These are phyloP conservation scores for Amylostereum areolatum DNA, from an alignment of 1,284 basidiomycete species.

Conservation along the genomic window DNA sequence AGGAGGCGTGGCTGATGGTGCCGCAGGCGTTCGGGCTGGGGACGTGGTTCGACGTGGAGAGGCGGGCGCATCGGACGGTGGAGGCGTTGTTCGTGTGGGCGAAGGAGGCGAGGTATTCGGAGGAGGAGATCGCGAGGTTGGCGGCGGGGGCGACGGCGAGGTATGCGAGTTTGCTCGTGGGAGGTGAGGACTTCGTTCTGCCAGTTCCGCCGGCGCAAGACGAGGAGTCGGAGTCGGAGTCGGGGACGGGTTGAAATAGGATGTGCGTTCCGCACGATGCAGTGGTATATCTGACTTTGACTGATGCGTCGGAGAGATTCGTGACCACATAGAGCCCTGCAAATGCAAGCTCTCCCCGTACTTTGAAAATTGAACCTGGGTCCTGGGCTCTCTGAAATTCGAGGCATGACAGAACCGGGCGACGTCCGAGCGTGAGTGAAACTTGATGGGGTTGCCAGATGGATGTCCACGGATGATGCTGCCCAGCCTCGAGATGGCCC, in stretches of 20 bases:
- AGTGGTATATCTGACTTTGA: too few species aligned
- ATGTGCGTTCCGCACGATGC: too few species aligned
- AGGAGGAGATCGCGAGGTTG: not conserved
- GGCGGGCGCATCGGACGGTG: not conserved
- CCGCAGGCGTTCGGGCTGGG: slow-evolving; percentile 3
- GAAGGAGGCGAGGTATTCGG: not conserved
- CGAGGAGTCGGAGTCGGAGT: too few species aligned
- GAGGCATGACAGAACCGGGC: not conserved
- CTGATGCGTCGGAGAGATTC: too few species aligned
- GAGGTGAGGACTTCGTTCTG: not conserved
- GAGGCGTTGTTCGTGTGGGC: not conserved
- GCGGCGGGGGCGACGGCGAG: not conserved
- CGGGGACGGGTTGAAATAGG: too few species aligned
- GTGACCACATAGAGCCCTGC: not conserved
- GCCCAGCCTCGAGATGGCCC: too few species aligned
- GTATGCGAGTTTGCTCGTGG: too few species aligned
- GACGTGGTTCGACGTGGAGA: slow-evolving; percentile 5
- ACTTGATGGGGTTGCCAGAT: not conserved
- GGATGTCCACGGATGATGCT: too few species aligned
- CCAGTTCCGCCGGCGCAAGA: not conserved
- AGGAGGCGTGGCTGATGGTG: slow-evolving; percentile 2
- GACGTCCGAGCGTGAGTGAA: not conserved
- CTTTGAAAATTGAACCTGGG: not conserved
- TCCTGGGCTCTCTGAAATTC: not conserved
- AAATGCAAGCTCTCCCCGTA: not conserved